A percentile compares a stretch with the other conserved stretches of the same genome.
Evolutionary conservation across 768 basidiomycete species (phyloP).

Genomic region (Termitomyces sp.): DNA sequence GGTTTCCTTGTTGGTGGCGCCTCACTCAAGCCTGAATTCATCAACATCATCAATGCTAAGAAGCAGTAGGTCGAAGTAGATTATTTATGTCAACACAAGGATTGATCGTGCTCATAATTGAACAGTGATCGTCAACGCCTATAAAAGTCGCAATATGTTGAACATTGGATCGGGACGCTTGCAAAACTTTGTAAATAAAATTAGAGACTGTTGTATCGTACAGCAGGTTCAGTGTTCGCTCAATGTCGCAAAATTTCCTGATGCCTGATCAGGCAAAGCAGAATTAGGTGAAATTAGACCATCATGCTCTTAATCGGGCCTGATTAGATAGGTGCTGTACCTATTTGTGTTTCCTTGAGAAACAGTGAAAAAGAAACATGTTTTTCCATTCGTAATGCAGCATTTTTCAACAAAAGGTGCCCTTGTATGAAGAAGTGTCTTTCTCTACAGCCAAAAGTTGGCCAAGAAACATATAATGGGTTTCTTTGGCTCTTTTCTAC

Average conservation of each 20-base stretch:
- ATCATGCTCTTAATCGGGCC: too few relatives aligned
- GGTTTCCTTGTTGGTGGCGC: constrained; percentile 98
- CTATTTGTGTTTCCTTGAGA: too few relatives aligned
- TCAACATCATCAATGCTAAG: constrained; percentile 79
- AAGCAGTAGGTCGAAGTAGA: constrained; percentile 5
- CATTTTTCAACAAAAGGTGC: too few relatives aligned
- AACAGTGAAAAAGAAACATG: too few relatives aligned
- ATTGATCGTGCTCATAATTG: neutral
- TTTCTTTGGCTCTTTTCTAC: too few relatives aligned
- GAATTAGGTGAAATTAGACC: too few relatives aligned
- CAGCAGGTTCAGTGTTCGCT: neutral
- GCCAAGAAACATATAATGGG: too few relatives aligned
- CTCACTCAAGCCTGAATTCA: constrained; percentile 96
- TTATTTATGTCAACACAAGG: neutral
- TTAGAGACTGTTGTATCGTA: neutral
- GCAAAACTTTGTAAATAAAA: neutral
- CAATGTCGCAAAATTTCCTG: neutral
- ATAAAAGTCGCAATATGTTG: neutral
- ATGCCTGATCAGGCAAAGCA: too few relatives aligned
- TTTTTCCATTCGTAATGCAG: too few relatives aligned
- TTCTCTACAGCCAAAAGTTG: too few relatives aligned
- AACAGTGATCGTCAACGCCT: neutral
- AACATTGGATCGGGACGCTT: neutral
- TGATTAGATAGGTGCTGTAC: too few relatives aligned
- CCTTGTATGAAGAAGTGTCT: too few relatives aligned